Evolutionary conservation across 345 rosid species (phyloP), one percentile per base, ranked within the genome.

Genomic region (Lepidium africanum): DNA sequence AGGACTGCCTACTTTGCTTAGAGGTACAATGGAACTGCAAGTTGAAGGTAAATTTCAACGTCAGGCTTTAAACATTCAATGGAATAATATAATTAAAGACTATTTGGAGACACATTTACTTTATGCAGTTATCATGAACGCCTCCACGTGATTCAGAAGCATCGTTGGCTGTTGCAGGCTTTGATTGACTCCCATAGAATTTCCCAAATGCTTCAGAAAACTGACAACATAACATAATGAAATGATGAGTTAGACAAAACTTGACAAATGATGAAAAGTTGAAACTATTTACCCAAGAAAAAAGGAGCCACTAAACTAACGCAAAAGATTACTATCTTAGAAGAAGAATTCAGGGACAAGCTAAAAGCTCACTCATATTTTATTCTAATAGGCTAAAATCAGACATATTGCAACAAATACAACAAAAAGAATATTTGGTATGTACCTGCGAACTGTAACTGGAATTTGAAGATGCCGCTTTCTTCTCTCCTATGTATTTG

Each of bases 201-300:
- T 94, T 94, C 63, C 96, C 92, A 82, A 94, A 89, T 65, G 99
- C 97, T 80, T 84, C 99, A 13, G 96, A 87, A 58, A 94, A 83
- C 99, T 91, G 81, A 59, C 58, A 74, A 61, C 14, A 58, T 39
- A n/a, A 15, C 37, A 41, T 35, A 36, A 10, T 21, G 40, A 55
- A 63, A 27, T 60, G 7, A 46, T 7, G 32, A 27, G 3, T 64
- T 10, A 30, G 30, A 45, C 30, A 45, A 21, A 42, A 51, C 65
- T 14, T 2, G 16, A 50, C 65, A 42, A 17, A 63, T 27, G 38
- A 53, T 41, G 39, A 21, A n/a, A 6, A 53, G 39, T 5, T 9
- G 49, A 37, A 68, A 15, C 9, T 40, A 32, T 52, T 54, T 30
- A 11, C 19, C 46, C 7, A 6, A 10, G 14, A 13, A 14, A 25